These are phyloP conservation scores for Beauveria medogensis DNA, from an alignment of 2,329 filamentous ascomycete genomes.

Conservation along the genomic window DNA sequence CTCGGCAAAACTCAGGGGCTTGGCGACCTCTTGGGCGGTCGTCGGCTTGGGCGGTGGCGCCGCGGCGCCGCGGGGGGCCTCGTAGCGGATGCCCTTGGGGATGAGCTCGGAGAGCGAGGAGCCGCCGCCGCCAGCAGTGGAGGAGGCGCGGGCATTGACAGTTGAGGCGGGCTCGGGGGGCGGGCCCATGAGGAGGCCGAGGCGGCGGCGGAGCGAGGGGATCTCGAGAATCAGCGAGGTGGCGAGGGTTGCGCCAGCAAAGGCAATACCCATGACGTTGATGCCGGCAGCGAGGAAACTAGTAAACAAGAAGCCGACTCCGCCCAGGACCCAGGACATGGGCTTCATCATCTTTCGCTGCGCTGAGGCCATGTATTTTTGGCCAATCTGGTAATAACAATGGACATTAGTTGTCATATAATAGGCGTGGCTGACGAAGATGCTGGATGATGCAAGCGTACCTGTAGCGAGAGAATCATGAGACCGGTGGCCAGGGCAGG, in stretches of 20 bases:
- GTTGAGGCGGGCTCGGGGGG: constrained; percentile 16
- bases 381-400: constrained; percentile 24
- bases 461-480: constrained; percentile 49
- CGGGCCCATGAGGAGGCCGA: constrained; percentile 29
- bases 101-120: constrained; percentile 22
- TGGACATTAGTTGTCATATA: too few species aligned
- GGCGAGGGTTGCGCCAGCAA: constrained; percentile 29
- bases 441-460: constrained; percentile 19
- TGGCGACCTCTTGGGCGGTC: constrained; percentile 13
- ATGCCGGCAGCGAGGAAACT: constrained; percentile 40
- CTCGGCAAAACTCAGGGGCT: constrained; percentile 22
- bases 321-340: constrained; percentile 36
- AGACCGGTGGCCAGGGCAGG: constrained; percentile 52
- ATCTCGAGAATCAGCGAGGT: constrained; percentile 31
- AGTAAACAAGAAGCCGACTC: constrained; percentile 36
- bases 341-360: constrained; percentile 31
- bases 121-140: constrained; percentile 20
- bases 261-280: constrained; percentile 39
- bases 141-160: constrained; percentile 25
- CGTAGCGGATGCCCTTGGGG: constrained; percentile 25
- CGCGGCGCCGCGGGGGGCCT: constrained; percentile 24
- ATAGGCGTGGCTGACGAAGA: too few species aligned
- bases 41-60: constrained; percentile 13
- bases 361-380: constrained; percentile 17
- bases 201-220: constrained; percentile 27